These are phyloP conservation scores for Calonectria pteridis DNA, from an alignment of 2,329 filamentous ascomycete species.

Conservation along the genomic window DNA sequence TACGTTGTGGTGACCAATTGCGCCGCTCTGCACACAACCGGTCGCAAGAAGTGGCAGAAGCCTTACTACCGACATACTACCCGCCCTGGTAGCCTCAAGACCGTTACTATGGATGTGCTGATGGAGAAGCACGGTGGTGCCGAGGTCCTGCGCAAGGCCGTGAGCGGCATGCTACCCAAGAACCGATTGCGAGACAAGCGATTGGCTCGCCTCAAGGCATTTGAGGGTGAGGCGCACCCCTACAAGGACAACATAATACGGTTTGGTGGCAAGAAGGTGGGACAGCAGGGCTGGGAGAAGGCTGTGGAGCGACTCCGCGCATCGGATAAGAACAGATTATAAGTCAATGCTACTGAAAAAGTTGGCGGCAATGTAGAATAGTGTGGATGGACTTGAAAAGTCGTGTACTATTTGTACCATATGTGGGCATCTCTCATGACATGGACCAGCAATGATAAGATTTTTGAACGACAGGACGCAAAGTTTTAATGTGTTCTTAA, in stretches of 20 bases:
- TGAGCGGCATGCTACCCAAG: slow-evolving; percentile 98
- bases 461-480: not conserved
- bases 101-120: slow-evolving; percentile 94
- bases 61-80: slow-evolving; percentile 96
- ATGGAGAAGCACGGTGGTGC: slow-evolving; percentile 94
- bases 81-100: slow-evolving; percentile 85
- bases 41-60: slow-evolving; percentile 94
- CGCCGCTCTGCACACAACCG: slow-evolving; percentile 86
- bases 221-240: slow-evolving; percentile 92
- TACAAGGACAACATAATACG: slow-evolving; percentile 89
- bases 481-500: not conserved
- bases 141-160: slow-evolving; percentile 91
- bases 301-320: slow-evolving; percentile 64
- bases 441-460: slow-evolving; percentile 40
- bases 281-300: slow-evolving; percentile 65
- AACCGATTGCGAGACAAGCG: slow-evolving; percentile 91
- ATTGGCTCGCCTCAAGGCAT: slow-evolving; percentile 90
- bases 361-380: slow-evolving; percentile 31
- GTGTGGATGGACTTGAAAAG: slow-evolving; percentile 35
- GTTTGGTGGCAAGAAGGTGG: slow-evolving; percentile 72
- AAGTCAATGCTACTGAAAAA: slow-evolving; percentile 34
- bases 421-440: slow-evolving; percentile 45
- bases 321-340: slow-evolving; percentile 64
- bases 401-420: slow-evolving; percentile 51
- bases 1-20: slow-evolving; percentile 97